A percentile compares a stretch with the other conserved stretches of the same genome.
phyloP scores from a whole-genome alignment of 2,329 filamentous ascomycete genomes.

The Chaetomiaceae sp. region DNA sequence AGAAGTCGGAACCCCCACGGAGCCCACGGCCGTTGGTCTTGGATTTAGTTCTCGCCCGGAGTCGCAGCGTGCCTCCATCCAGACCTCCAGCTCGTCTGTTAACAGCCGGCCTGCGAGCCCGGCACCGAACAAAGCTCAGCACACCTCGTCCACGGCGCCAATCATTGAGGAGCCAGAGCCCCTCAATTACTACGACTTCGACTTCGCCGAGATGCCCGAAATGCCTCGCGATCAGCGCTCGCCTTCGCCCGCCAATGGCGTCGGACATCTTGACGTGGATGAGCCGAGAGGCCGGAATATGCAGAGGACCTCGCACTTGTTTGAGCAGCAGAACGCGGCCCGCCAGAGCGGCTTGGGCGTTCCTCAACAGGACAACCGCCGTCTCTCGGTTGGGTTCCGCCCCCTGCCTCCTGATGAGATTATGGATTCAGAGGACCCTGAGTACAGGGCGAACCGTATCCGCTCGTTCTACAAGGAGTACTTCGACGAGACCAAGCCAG shows the following conservation, averaged over 20 bases:
- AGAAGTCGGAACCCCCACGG: slow-evolving; percentile 17
- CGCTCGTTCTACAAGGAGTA: slow-evolving; percentile 99
- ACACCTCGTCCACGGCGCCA: slow-evolving; percentile 21
- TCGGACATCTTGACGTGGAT: slow-evolving; percentile 25
- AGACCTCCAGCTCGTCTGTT: slow-evolving; percentile 17
- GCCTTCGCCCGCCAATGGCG: slow-evolving; percentile 16
- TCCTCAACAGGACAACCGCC: slow-evolving; percentile 51
- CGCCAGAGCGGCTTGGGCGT: slow-evolving; percentile 44
- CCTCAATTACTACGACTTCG: slow-evolving; percentile 30
- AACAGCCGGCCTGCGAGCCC: slow-evolving; percentile 14
- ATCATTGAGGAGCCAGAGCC: slow-evolving; percentile 32
- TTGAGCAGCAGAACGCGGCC: slow-evolving; percentile 29
- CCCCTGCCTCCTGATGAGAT: slow-evolving; percentile 85
- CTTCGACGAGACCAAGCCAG: slow-evolving; percentile 75
- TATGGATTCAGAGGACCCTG: slow-evolving; percentile 77
- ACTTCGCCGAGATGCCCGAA: slow-evolving; percentile 25
- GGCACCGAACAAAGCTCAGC: slow-evolving; percentile 9
- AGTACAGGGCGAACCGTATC: slow-evolving; percentile 91
- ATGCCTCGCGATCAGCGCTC: slow-evolving; percentile 14
- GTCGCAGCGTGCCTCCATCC: slow-evolving; percentile 19
- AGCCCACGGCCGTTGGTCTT: slow-evolving; percentile 16
- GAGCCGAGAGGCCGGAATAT: slow-evolving; percentile 37
- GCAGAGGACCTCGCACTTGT: slow-evolving; percentile 29
- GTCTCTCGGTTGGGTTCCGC: slow-evolving; percentile 69
- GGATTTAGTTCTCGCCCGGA: slow-evolving; percentile 19